Conservation (phyloP, 441 rosid species). For the Viola pubescens region DNA sequence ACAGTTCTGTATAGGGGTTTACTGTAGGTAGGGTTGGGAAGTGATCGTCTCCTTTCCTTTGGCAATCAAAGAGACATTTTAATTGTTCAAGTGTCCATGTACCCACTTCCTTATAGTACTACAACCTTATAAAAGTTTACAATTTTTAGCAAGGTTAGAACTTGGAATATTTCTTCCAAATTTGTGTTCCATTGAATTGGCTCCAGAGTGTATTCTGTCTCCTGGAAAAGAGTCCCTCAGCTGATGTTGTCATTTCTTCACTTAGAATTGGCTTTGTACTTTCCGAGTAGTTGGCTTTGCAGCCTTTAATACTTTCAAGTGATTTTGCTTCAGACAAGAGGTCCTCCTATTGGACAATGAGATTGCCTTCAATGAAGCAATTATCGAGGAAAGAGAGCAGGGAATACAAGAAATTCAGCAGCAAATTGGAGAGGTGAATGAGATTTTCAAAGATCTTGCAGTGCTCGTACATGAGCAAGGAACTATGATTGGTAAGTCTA, state of each 20-base stretch:
- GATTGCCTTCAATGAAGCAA: slow-evolving; percentile 77
- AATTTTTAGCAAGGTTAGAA: too few relatives aligned
- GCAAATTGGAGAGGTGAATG: slow-evolving; percentile 93
- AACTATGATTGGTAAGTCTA: slow-evolving; percentile 55
- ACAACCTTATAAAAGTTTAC: too few relatives aligned
- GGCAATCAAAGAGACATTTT: too few relatives aligned
- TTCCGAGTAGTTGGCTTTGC: background rate
- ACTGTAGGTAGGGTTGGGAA: too few relatives aligned
- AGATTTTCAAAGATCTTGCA: slow-evolving; percentile 83
- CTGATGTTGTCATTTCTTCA: too few relatives aligned
- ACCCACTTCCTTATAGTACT: too few relatives aligned
- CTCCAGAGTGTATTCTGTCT: too few relatives aligned
- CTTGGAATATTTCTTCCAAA: too few relatives aligned
- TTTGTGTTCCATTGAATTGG: too few relatives aligned
- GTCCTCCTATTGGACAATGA: slow-evolving; percentile 78
- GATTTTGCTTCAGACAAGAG: slow-evolving; percentile 58
- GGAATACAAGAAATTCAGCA: slow-evolving; percentile 85
- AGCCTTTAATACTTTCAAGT: background rate
- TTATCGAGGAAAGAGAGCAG: slow-evolving; percentile 88
- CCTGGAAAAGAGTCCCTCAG: too few relatives aligned
- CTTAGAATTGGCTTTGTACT: background rate
- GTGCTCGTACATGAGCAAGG: slow-evolving; percentile 93
- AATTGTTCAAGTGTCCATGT: too few relatives aligned
- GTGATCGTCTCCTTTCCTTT: too few relatives aligned
- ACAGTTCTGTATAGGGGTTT: background rate